phyloP scores from a whole-genome alignment of 2,329 filamentous ascomycete genomes.

The Sclerotinia subarctica region DNA sequence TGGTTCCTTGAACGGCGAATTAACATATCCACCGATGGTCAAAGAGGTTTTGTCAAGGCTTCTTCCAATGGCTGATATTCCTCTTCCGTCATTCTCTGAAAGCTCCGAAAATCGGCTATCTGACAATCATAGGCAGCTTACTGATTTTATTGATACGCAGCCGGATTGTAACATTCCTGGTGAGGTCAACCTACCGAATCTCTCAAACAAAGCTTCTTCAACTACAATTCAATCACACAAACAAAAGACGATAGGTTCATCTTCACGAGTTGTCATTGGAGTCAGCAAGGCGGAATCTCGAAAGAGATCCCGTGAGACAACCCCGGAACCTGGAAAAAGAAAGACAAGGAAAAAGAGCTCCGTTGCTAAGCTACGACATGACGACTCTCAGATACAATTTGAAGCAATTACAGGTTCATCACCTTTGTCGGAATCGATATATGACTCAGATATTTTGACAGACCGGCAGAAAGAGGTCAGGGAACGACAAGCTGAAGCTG shows the following conservation, averaged over 20 bases:
- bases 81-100: slow-evolving; percentile 47
- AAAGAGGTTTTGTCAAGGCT: slow-evolving; percentile 60
- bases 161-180: slow-evolving; percentile 23
- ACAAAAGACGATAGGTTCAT: slow-evolving; percentile 18
- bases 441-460: slow-evolving; percentile 72
- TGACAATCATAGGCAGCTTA: slow-evolving; percentile 25
- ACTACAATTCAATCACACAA: background rate
- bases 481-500: slow-evolving; percentile 59
- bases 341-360: slow-evolving; percentile 38
- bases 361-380: slow-evolving; percentile 63
- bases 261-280: slow-evolving; percentile 31
- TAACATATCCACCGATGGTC: slow-evolving; percentile 64
- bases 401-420: slow-evolving; percentile 66
- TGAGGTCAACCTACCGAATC: slow-evolving; percentile 1
- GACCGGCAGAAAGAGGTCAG: slow-evolving; percentile 76
- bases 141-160: slow-evolving; percentile 43
- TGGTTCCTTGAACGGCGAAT: slow-evolving; percentile 49
- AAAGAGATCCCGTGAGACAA: slow-evolving; percentile 32
- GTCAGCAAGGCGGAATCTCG: slow-evolving; percentile 12
- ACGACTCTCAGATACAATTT: slow-evolving; percentile 81
- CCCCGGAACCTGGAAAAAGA: slow-evolving; percentile 39
- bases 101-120: slow-evolving; percentile 38
- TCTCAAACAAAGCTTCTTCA: slow-evolving; percentile 7
- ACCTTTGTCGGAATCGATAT: slow-evolving; percentile 45
- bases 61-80: slow-evolving; percentile 51